Evolutionary conservation across 176 grass and related monocot genomes (phyloP), one percentile per base, ranked within the genome.

Genomic region (Oropetium thomaeum): DNA sequence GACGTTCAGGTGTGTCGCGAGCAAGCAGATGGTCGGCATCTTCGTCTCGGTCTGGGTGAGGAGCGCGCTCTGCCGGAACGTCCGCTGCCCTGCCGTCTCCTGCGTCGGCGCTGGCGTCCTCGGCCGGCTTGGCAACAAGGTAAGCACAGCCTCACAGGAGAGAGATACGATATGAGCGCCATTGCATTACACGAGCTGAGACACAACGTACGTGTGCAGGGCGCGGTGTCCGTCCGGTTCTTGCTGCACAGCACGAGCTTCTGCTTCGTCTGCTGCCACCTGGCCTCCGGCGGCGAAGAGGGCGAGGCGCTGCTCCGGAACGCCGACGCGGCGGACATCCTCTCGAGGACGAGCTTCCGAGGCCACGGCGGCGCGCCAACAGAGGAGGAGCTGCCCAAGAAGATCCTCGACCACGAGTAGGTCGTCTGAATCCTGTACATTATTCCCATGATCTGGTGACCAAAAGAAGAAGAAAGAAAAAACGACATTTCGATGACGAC

Each of bases 251-350:
- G 81, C 70, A 88, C 90, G 10, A 97, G 90, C 65, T 93, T 97
- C 73, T 93, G 93, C 79, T 97, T 97, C 70, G 87, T 97, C 13
- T 97, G 93, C 29, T 97, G 93, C 74, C 93, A 97, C 83, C 82
- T 93, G 58, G 85, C 90, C 77, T 97, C 90, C 19, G 93, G 93
- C 38, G 77, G 79, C 41, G 84, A 90, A 52, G 72, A 65, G 14
- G 52, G 78, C 54, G 93, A 89, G 65, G 79, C 81, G 67, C 72
- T 38, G 20, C 87, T 77, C 33, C 87, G 90, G 63, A 93, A 97
- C 74, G 65, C 69, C 19, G 88, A 97, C 77, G 84, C 69, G 0
- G 60, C 69, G 13, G 79, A 74, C 55, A 87, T 97, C 30, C 67
- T 93, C 58, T 73, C 87, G 0, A 28, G 89, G 40, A 93, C 93